A percentile compares a stretch with the other conserved stretches of the same genome.
Evolutionary conservation across 202 grass and related monocot genomes (phyloP).

Genomic region (Zizania palustris): DNA sequence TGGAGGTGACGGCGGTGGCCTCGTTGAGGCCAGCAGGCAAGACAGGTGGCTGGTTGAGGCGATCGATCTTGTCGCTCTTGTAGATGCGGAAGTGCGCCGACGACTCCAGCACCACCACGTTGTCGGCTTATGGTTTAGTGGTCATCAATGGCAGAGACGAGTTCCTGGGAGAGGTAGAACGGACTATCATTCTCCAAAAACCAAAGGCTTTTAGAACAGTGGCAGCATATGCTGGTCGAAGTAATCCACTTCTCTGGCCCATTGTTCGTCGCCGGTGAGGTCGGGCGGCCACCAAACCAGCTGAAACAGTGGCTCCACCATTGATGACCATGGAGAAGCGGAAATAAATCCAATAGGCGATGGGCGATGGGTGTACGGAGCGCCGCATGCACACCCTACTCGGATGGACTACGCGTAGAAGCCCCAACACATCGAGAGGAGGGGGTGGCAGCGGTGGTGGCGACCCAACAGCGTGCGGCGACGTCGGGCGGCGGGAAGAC

Average conservation of each 20-base stretch:
- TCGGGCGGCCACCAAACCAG: background rate
- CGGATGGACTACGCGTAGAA: too few relatives aligned
- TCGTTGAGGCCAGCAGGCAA: constrained; percentile 33
- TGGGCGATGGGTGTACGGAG: too few relatives aligned
- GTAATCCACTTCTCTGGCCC: background rate
- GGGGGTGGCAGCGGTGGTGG: too few relatives aligned
- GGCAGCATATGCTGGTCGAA: background rate
- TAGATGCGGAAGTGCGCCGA: constrained; percentile 33
- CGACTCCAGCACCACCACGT: constrained; percentile 18
- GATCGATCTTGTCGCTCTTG: constrained; percentile 45
- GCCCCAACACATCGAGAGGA: too few relatives aligned
- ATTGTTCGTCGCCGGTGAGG: background rate
- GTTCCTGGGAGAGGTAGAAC: background rate
- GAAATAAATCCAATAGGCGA: too few relatives aligned
- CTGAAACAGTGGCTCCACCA: background rate
- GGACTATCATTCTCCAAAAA: background rate
- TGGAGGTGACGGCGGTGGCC: constrained; percentile 51
- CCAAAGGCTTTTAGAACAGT: background rate
- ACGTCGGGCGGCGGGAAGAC: too few relatives aligned
- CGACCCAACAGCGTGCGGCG: too few relatives aligned
- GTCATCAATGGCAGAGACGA: background rate
- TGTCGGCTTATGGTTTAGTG: background rate
- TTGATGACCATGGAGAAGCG: constrained; percentile 20
- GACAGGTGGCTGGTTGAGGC: constrained; percentile 23
- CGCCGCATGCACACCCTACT: too few relatives aligned